Evolutionary conservation across 1,284 basidiomycete species (phyloP).

Genomic region (Moesziomyces sp.): DNA sequence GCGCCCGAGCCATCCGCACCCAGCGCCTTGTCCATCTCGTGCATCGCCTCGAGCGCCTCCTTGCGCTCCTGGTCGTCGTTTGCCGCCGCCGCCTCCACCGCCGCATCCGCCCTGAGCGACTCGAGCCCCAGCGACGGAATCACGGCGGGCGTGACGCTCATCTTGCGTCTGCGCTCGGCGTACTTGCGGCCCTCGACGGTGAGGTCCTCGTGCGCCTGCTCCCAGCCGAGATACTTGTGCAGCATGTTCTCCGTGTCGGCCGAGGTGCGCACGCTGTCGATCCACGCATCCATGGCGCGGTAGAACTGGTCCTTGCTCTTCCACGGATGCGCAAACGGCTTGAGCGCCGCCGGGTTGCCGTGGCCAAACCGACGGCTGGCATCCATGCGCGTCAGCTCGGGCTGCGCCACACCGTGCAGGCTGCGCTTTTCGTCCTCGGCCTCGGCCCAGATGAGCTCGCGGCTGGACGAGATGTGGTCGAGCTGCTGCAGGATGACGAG

Average conservation of each 20-base stretch:
- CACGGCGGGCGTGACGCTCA: slow-evolving; percentile 24
- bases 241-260: slow-evolving; percentile 40
- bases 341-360: slow-evolving; percentile 30
- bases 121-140: slow-evolving; percentile 21
- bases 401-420: slow-evolving; percentile 15
- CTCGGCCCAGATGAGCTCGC: slow-evolving; percentile 57
- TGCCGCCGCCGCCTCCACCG: not conserved
- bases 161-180: slow-evolving; percentile 44
- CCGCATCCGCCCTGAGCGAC: slow-evolving; percentile 1
- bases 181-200: slow-evolving; percentile 50
- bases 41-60: not conserved
- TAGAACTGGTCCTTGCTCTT: slow-evolving; percentile 41
- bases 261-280: slow-evolving; percentile 18
- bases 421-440: slow-evolving; percentile 52
- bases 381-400: slow-evolving; percentile 18
- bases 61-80: not conserved
- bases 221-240: slow-evolving; percentile 46
- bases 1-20: not conserved
- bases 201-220: slow-evolving; percentile 44
- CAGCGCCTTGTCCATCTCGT: not conserved
- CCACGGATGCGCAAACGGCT: slow-evolving; percentile 51
- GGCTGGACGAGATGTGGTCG: slow-evolving; percentile 21
- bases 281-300: slow-evolving; percentile 39
- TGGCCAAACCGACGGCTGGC: slow-evolving; percentile 22
- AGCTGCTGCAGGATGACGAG: slow-evolving; percentile 28